Conservation (phyloP, 1,139 yeast species). For the Debaryomyces singareniensis region DNA sequence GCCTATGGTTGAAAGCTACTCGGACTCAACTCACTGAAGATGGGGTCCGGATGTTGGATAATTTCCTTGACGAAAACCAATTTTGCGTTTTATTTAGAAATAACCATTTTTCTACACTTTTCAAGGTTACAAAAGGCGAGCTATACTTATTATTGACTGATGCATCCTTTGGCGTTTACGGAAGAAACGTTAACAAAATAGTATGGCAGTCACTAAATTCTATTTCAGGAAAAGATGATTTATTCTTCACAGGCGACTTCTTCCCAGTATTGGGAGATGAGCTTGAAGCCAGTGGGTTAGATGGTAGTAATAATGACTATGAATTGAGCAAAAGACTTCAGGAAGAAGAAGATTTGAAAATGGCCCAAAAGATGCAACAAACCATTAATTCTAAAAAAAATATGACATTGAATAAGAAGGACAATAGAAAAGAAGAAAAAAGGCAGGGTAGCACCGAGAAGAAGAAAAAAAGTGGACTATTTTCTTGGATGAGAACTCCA, state of each 20-base stretch:
- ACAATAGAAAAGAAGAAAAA: neutral
- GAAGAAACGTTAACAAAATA: slow-evolving; percentile 30
- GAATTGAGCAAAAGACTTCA: slow-evolving; percentile 49
- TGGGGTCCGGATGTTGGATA: slow-evolving; percentile 48
- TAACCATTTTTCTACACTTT: slow-evolving; percentile 74
- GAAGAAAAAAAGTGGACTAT: too few species aligned
- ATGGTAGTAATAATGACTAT: slow-evolving; percentile 27
- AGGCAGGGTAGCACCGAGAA: neutral
- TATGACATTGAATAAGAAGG: too few species aligned
- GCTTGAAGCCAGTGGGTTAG: slow-evolving; percentile 9
- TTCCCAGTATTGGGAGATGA: slow-evolving; percentile 31
- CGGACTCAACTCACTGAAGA: slow-evolving; percentile 64
- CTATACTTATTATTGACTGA: slow-evolving; percentile 68
- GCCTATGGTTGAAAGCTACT: slow-evolving; percentile 43
- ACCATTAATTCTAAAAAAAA: neutral
- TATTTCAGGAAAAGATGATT: slow-evolving; percentile 59
- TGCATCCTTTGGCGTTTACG: slow-evolving; percentile 41
- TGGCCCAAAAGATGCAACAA: slow-evolving; percentile 41
- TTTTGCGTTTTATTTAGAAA: slow-evolving; percentile 73
- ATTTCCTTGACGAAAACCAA: slow-evolving; percentile 29
- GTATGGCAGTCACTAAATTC: slow-evolving; percentile 77
- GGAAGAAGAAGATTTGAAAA: slow-evolving; percentile 51
- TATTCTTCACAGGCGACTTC: slow-evolving; percentile 60
- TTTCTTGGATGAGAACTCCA: too few species aligned
- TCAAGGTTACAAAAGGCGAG: slow-evolving; percentile 43